Evolutionary conservation across 2,329 filamentous ascomycete species (phyloP).

Genomic region (Penicillium rolfsii): DNA sequence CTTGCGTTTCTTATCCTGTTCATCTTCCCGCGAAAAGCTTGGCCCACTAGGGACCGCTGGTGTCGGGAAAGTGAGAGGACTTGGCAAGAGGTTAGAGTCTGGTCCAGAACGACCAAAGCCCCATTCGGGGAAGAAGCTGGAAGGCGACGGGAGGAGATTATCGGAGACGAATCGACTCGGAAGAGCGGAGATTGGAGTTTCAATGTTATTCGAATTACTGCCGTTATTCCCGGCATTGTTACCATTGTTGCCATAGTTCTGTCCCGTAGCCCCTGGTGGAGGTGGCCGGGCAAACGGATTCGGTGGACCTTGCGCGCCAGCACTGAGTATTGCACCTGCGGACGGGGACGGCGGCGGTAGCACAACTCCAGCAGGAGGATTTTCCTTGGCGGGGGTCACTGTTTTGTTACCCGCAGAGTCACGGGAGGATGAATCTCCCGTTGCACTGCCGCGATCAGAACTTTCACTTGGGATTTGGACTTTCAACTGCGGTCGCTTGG

Average conservation of each 20-base stretch:
- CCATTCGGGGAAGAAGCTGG: slow-evolving; percentile 92
- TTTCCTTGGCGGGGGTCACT: slow-evolving; percentile 61
- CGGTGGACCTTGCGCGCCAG: slow-evolving; percentile 86
- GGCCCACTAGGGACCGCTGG: slow-evolving; percentile 57
- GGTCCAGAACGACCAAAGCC: slow-evolving; percentile 65
- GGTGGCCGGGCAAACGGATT: slow-evolving; percentile 93
- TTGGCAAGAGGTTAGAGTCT: slow-evolving; percentile 85
- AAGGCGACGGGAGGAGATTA: slow-evolving; percentile 86
- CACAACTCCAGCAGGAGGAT: slow-evolving; percentile 71
- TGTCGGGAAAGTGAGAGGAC: slow-evolving; percentile 89
- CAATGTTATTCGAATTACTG: slow-evolving; percentile 43
- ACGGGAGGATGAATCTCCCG: slow-evolving; percentile 69
- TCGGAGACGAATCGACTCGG: slow-evolving; percentile 89
- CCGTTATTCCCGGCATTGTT: slow-evolving; percentile 18
- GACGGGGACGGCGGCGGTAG: slow-evolving; percentile 92
- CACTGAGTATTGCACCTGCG: slow-evolving; percentile 80
- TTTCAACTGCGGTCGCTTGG: slow-evolving; percentile 79
- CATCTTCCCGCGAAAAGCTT: slow-evolving; percentile 47
- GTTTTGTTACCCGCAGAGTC: slow-evolving; percentile 64
- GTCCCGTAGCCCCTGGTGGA: slow-evolving; percentile 59
- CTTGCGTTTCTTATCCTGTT: slow-evolving; percentile 51
- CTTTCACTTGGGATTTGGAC: slow-evolving; percentile 94
- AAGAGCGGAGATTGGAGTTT: slow-evolving; percentile 91
- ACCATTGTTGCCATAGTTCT: slow-evolving; percentile 44
- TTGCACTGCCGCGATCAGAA: slow-evolving; percentile 74